Base-by-base conservation (phyloP, 495 filamentous ascomycete species). In the Monascus purpureus region DNA sequence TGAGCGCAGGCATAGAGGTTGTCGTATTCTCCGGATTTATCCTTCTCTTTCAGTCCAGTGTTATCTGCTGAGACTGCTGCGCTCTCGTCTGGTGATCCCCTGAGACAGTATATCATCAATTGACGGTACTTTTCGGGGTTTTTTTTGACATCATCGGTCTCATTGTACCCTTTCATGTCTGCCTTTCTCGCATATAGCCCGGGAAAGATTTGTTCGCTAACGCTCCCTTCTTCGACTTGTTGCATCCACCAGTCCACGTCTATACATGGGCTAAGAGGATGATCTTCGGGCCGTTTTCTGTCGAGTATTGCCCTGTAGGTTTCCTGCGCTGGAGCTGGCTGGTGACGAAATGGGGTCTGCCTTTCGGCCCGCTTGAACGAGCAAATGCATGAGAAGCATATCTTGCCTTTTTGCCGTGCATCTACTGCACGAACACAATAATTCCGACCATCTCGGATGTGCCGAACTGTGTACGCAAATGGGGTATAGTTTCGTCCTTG, bases 1-100 rank as follows among this genome's bases (percentile, higher is more conserved):
- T 82, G 78, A 11, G 68, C 67, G 36, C 65, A 65, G 3, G 75
- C 64, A 47, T 80, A 76, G 7, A 72, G 56, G 36, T 78, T 77
- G 27, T 62, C 57, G 31, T 52, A 59, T 35, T 56, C 51, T 8
- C 57, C 59, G 1, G 33, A 33, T 14, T 39, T 28, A 4, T 59
- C 57, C 25, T 33, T 49, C 4, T n/a, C n/a, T 30, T 32, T 41
- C 29, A 50, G 14, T 8, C 36, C 38, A 23, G 44, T 40, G 13
- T 13, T 36, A 7, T 43, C 41, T 20, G 42, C 40, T 0, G 31
- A 13, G 15, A 18, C 39, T 13, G 35, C 31, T 6, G 15, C 29
- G n/a, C 36, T 16, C 13, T 46, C 43, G 24, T 37, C 51, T 1
- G 53, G 55, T 4, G 40, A 47, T 13, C 65, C 63, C 7, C 70